Evolutionary conservation across 78 protist genomes (phyloP), one percentile per base, ranked within the genome.

Genomic region (Tieghemostelium lacteum): DNA sequence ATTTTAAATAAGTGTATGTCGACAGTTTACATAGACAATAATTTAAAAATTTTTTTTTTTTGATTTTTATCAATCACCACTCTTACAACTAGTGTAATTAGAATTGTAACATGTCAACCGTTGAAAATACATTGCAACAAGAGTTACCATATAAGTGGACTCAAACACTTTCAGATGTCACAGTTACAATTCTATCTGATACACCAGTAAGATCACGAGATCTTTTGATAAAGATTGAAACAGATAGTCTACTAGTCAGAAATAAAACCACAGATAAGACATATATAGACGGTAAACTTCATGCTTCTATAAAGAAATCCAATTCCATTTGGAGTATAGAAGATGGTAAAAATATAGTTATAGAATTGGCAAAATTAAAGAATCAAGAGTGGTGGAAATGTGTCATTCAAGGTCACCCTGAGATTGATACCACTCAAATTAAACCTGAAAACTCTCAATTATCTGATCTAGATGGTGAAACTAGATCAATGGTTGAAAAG

Each of bases 401-500:
- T 29, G 49, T 78, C 17, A 66, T 78, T 55, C 36, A 66, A 39
- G 88, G 88, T 12, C 65, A 78, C 29, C 29, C n/a, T 28, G 75
- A 64, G 37, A 78, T 78, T 39, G 88, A 78, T 39, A 75, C 66
- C 50, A 64, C 74, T 8, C 55, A 45, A 45, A 78, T 78, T 36
- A 64, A 36, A 64, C 88, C 88, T 19, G 75, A 78, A 64, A 78
- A 78, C 39, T 66, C 88, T 24, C 10, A 22, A 20, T 39, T 78
- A 24, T 66, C 74, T 19, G 88, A 78, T 78, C 39, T 78, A 28
- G 88, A 78, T 54, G 88, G 88, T 55, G 88, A 78, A 40, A 78
- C 88, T 8, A 78, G 75, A 66, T 36, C 72, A 64, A 78, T 78
- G 88, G 88, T 78, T 26, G 88, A 78, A 33, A 78, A 78, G 26